Base-by-base conservation (phyloP, 495 filamentous ascomycete genomes). In the Penicillium malachiteum region DNA sequence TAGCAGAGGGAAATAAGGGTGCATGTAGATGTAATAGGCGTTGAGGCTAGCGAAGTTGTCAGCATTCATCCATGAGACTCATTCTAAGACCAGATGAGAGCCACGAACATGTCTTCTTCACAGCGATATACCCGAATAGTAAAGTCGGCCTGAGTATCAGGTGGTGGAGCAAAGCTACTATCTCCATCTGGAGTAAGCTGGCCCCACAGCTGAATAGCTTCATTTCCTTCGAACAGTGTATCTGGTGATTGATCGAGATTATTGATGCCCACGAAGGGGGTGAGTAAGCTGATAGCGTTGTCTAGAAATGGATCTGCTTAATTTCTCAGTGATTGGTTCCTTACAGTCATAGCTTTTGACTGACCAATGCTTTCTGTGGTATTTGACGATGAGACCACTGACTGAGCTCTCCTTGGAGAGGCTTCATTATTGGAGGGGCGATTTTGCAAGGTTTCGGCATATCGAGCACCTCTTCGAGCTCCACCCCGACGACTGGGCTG, bases 11-110 rank as follows among this genome's bases (percentile, higher is more conserved):
- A 82, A 74, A 57, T 77, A 82, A 17, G 77, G 72, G 54, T 82
- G 79, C 44, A 83, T 78, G 64, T 68, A 82, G 11, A 80, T 72
- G 50, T 82, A 83, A 58, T 82, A 82, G 3, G 78, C 78, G 53
- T 79, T 76, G 48, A 77, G 33, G 26, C 38, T 43, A 16, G 6
- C 17, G 5, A 26, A 8, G 26, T 33, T 39, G 17, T 50, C 17
- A 50, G 47, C 33, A 38, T 37, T 37, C 34, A 13, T 37, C 8
- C 7, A 13, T 37, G 34, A 13, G 4, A 12, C 11, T 46, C 18
- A 46, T 32, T n/a, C 18, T 26, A 17, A 5, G 3, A 3, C 4
- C 14, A 34, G 1, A 37, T 3, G 26, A 67, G 14, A 11, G 5
- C 12, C 21, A 30, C 60, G 26, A 62, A 69, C 68, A 71, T 62